Base-by-base conservation (phyloP, 495 filamentous ascomycete species). In the Astrocystis sublimbata region DNA sequence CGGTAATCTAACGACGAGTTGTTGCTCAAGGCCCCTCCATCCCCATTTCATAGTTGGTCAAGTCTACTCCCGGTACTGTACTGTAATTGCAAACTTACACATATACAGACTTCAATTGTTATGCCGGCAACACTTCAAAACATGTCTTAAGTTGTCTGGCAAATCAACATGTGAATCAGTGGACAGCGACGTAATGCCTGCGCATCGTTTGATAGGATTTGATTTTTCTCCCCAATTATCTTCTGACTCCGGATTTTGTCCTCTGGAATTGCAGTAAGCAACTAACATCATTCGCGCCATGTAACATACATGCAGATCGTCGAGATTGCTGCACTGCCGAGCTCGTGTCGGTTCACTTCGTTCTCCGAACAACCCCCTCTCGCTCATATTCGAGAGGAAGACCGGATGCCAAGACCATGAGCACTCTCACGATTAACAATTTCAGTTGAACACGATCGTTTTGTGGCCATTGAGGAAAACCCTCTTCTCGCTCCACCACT, bases 401-500 rank as follows among this genome's bases (percentile, higher is more conserved):
- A 3, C 15, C 19, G 8, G 33, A 51, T 49, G 52, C 13, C 15
- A 13, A 13, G 40, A 31, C n/a, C 6, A 33, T 15, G 40, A 59
- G 10, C 51, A 21, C 28, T 24, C n/a, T 12, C 42, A 13, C n/a
- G 17, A 10, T 17, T 31, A 13, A 17, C 15, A 6, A 15, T n/a
- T 55, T 65, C 59, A 75, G 56, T 62, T 85, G 70, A 91, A 91
- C 10, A 91, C 88, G 41, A 91, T 87, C 21, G 88, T 91, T 77
- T 89, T 88, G 64, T 83, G 81, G 24, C 86, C 86, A 68, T 91
- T 90, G 42, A 91, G 75, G 63, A 91, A 82, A 51, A 91, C 83
- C 49, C 88, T 77, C 50, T 83, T 81, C 79, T 91, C 88, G 17
- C 85, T 84, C 71, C 86, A 85, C 79, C 86, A 90, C 78, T 89